A percentile compares a stretch with the other conserved stretches of the same genome.
Conservation (phyloP, 192 early-diverging fungal genomes). For the Lobosporangium transversale region DNA sequence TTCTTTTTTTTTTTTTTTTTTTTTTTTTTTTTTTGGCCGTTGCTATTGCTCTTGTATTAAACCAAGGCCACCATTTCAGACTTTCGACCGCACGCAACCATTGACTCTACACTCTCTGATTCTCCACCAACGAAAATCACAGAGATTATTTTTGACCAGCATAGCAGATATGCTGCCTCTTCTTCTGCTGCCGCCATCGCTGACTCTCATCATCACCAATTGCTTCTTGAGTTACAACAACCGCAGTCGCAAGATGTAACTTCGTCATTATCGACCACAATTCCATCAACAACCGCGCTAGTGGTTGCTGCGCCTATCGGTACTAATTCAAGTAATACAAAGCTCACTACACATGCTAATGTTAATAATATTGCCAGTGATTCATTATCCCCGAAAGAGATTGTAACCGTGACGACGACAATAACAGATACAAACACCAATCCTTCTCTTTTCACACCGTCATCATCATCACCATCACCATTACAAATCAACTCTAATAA, state of each 20-base stretch:
- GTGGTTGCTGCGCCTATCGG: no score
- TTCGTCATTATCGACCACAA: background rate
- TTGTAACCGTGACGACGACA: conserved; percentile 1
- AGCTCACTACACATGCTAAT: no score
- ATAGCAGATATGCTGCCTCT: background rate
- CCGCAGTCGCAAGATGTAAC: background rate
- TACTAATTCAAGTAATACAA: no score
- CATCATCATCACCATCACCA: no score
- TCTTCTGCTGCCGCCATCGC: background rate
- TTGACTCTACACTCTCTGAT: conserved; percentile 20
- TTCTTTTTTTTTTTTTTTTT: background rate
- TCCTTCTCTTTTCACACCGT: no score
- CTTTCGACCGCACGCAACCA: conserved; percentile 34
- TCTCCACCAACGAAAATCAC: conserved; percentile 17
- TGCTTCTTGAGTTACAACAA: background rate
- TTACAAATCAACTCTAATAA: no score
- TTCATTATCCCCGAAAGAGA: background rate
- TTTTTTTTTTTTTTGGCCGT: background rate
- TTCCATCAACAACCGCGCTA: background rate
- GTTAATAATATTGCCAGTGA: no score
- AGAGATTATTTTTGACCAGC: conserved; percentile 24
- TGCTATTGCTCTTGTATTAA: background rate
- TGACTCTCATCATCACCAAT: no score
- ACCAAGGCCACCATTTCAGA: conserved; percentile 19
- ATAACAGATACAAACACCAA: no score